Conservation (phyloP, 1,284 basidiomycete species). For the Cryptococcus sp. region DNA sequence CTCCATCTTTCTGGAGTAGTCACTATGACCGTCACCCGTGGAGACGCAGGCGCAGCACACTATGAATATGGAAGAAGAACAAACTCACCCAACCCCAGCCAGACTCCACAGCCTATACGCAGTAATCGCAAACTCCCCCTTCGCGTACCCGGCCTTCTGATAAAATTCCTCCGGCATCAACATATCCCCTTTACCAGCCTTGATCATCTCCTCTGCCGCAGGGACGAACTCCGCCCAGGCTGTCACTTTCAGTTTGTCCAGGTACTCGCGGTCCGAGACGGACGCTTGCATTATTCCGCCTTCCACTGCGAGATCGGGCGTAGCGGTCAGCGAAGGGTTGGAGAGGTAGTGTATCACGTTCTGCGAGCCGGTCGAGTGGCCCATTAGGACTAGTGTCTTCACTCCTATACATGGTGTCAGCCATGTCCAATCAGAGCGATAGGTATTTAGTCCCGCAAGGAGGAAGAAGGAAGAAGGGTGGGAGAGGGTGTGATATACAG, state of each 20-base stretch:
- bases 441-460: neutral
- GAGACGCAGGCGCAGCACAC: neutral
- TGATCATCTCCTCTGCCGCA: constrained; percentile 31
- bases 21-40: neutral
- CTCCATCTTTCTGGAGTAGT: too few species aligned
- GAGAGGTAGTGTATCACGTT: constrained; percentile 51
- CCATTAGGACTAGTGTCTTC: constrained; percentile 46
- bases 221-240: constrained; percentile 25
- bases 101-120: constrained; percentile 47
- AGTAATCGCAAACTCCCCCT: constrained; percentile 24
- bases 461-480: neutral
- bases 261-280: constrained; percentile 49
- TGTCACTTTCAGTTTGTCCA: constrained; percentile 17
- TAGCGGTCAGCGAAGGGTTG: constrained; percentile 15
- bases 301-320: constrained; percentile 19
- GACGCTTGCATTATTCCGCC: constrained; percentile 55
- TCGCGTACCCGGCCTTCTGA: constrained; percentile 24
- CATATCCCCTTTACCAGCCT: constrained; percentile 34
- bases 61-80: neutral
- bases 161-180: constrained; percentile 32
- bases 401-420: constrained; percentile 12
- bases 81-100: constrained; percentile 40
- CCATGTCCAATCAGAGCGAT: neutral
- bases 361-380: constrained; percentile 54
- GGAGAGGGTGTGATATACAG: neutral